phyloP scores from a whole-genome alignment of 2,329 filamentous ascomycete genomes.

The Verticillium nonalfalfae region DNA sequence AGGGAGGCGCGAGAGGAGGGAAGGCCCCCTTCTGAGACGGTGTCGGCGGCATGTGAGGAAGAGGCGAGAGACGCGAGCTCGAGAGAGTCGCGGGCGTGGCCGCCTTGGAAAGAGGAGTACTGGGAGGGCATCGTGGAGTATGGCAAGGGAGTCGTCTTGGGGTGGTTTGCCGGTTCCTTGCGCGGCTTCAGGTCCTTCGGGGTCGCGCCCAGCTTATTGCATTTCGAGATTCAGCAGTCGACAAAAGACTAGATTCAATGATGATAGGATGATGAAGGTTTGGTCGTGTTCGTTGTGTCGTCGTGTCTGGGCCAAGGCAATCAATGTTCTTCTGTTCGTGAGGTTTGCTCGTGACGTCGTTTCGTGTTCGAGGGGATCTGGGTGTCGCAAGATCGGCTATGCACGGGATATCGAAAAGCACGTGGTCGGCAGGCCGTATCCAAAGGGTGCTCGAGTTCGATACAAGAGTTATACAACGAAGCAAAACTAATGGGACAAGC shows the following conservation, averaged over 20 bases:
- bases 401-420: not conserved
- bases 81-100: conserved; percentile 89
- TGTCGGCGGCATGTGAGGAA: conserved; percentile 58
- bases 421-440: not conserved
- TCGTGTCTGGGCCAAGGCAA: not conserved
- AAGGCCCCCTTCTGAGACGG: conserved; percentile 37
- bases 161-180: not conserved
- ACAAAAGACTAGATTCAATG: not conserved
- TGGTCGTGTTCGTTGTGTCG: not conserved
- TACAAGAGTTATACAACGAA: not conserved
- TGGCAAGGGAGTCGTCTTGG: not conserved
- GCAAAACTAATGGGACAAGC: not conserved
- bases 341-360: not conserved
- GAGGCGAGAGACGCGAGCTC: conserved; percentile 94
- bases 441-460: not conserved
- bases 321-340: not conserved
- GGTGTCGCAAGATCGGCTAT: not conserved
- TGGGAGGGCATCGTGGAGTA: not conserved
- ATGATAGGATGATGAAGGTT: not conserved
- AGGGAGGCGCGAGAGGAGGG: conserved; percentile 78
- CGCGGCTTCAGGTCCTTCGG: conserved; percentile 1
- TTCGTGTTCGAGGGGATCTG: not conserved
- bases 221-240: not conserved
- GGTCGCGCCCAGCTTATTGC: not conserved
- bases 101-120: conserved; percentile 31